Percentiles rank a stretch among this genome's conserved stretches.
These are phyloP conservation scores for Potentilla sterilis DNA, from an alignment of 306 rosid genomes.

Conservation along the genomic window DNA sequence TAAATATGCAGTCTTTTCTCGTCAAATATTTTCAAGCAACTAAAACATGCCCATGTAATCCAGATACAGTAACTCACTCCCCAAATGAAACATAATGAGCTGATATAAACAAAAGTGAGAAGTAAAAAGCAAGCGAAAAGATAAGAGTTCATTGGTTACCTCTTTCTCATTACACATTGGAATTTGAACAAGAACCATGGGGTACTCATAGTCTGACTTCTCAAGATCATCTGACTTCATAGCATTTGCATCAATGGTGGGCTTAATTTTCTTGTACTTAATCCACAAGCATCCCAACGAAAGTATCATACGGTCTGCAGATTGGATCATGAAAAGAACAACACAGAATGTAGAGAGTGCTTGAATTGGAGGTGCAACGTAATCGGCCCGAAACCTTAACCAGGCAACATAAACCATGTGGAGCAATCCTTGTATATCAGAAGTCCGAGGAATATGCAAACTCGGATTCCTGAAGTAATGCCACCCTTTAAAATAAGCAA, in stretches of 20 bases:
- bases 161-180: constrained; percentile 96
- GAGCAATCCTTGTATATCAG: constrained; percentile 66
- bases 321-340: constrained; percentile 81
- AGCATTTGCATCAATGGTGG: constrained; percentile 48
- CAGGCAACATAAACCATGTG: constrained; percentile 69
- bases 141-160: constrained; percentile 44
- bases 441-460: constrained; percentile 67
- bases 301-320: constrained; percentile 75
- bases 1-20: constrained; percentile 2
- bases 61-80: neutral
- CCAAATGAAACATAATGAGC: neutral
- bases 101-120: neutral
- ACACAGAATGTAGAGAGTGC: constrained; percentile 82
- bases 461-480: constrained; percentile 60
- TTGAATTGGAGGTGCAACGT: constrained; percentile 74
- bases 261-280: constrained; percentile 73
- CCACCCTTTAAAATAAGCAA: constrained; percentile 82
- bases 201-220: constrained; percentile 54
- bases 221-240: constrained; percentile 60
- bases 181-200: constrained; percentile 89
- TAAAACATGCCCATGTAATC: neutral
- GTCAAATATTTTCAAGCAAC: constrained; percentile 8
- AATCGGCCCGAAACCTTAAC: constrained; percentile 71
- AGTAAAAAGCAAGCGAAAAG: neutral
- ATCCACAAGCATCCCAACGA: constrained; percentile 90